Conservation (phyloP, 495 filamentous ascomycete genomes). For the Bacidia rubella region DNA sequence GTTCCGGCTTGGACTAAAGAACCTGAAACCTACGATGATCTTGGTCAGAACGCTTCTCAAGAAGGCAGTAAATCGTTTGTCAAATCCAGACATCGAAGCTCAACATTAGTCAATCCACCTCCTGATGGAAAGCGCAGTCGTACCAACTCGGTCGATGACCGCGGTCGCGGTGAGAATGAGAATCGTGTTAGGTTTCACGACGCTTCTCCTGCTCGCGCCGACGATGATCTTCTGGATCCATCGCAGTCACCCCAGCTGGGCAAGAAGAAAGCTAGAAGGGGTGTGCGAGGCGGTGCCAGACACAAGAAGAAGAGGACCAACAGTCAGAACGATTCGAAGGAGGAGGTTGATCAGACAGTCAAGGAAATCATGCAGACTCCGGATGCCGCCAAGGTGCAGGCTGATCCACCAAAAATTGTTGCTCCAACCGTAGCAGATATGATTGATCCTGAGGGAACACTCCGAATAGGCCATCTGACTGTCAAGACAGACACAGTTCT, state of each 20-base stretch:
- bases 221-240: conserved; percentile 28
- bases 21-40: conserved; percentile 23
- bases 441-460: conserved; percentile 42
- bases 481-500: conserved; percentile 62
- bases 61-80: conserved; percentile 19
- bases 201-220: conserved; percentile 26
- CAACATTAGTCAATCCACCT: conserved; percentile 12
- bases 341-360: conserved; percentile 29
- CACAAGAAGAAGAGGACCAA: conserved; percentile 46
- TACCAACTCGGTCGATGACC: conserved; percentile 12
- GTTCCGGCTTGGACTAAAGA: conserved; percentile 21
- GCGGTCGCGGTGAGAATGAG: conserved; percentile 13
- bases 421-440: conserved; percentile 29
- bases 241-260: conserved; percentile 33
- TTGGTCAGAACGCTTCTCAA: conserved; percentile 23
- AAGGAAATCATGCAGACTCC: conserved; percentile 34
- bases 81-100: conserved; percentile 11
- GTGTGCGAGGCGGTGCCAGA: conserved; percentile 65
- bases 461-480: conserved; percentile 58
- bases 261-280: conserved; percentile 73
- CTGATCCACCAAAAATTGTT: conserved; percentile 31
- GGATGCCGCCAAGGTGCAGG: conserved; percentile 38
- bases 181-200: conserved; percentile 33
- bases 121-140: conserved; percentile 2
- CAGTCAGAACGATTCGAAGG: conserved; percentile 28